phyloP scores from a whole-genome alignment of 1,139 yeast species.

The Maudiozyma humilis region DNA sequence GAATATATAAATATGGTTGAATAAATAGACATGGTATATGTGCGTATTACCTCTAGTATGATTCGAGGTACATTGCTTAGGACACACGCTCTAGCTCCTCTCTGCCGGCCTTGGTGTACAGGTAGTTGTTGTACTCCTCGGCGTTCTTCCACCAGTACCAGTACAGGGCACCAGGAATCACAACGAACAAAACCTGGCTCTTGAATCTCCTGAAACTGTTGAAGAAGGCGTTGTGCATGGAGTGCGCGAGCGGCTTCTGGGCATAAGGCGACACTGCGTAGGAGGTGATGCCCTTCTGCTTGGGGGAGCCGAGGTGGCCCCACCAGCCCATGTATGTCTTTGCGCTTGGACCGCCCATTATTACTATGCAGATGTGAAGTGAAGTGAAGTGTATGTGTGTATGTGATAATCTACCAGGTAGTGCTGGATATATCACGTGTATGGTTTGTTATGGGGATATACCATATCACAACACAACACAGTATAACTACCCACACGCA shows the following conservation, averaged over 20 bases:
- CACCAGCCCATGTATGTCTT: conserved; percentile 94
- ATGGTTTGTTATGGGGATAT: too few species aligned
- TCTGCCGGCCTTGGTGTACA: conserved; percentile 97
- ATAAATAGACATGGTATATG: too few species aligned
- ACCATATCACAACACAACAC: too few species aligned
- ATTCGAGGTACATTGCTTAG: too few species aligned
- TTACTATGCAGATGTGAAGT: too few species aligned
- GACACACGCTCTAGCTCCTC: conserved; percentile 63
- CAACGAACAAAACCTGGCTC: conserved; percentile 72
- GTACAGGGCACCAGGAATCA: conserved; percentile 69
- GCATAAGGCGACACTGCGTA: conserved; percentile 93
- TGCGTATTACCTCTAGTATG: too few species aligned
- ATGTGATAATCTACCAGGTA: too few species aligned
- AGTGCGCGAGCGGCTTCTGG: conserved; percentile 85
- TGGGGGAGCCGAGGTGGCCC: conserved; percentile 80
- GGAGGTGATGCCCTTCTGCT: conserved; percentile 76
- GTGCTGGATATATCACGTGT: too few species aligned
- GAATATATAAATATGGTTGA: conserved; percentile 2
- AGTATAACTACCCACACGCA: too few species aligned
- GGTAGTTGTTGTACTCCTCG: conserved; percentile 84
- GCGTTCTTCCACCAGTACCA: conserved; percentile 86
- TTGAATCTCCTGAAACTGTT: conserved; percentile 92
- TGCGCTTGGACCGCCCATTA: conserved; percentile 59
- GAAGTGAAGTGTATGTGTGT: conserved; percentile 2
- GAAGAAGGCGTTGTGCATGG: conserved; percentile 77